phyloP scores from a whole-genome alignment of 148 eudicot genomes.

The Fagopyrum esculentum region DNA sequence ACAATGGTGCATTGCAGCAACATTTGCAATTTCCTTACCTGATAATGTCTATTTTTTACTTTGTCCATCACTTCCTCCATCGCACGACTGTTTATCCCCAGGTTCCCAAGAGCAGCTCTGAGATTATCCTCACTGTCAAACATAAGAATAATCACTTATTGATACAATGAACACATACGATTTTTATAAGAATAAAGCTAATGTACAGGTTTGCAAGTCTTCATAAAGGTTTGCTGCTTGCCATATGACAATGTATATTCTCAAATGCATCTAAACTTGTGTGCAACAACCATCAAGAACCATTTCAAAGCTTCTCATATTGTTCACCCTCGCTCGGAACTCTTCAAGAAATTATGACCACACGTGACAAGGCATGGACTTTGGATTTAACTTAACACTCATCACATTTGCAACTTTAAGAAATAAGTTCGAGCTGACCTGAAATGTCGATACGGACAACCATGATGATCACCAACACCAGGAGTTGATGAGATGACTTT shows the following conservation, averaged over 20 bases:
- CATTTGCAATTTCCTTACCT: constrained; percentile 32
- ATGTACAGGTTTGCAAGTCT: constrained; percentile 1
- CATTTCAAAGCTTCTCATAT: background rate
- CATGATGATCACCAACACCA: constrained; percentile 96
- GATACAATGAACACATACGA: background rate
- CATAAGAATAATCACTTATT: background rate
- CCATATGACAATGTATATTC: background rate
- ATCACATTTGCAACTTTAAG: background rate
- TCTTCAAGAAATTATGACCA: background rate
- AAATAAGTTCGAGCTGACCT: constrained; percentile 33
- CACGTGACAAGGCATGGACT: background rate
- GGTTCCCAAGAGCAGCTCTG: constrained; percentile 72
- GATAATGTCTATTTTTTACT: constrained; percentile 66
- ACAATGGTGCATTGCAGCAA: background rate
- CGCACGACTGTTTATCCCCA: constrained; percentile 63
- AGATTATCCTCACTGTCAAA: constrained; percentile 80
- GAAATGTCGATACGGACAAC: constrained; percentile 99
- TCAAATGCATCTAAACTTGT: background rate
- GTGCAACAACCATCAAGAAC: background rate
- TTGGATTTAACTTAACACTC: background rate
- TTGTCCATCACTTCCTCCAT: constrained; percentile 77
- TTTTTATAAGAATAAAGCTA: background rate
- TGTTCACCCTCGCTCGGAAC: background rate
- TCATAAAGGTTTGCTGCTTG: background rate
- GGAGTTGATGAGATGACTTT: constrained; percentile 69